phyloP scores from a whole-genome alignment of 768 basidiomycete species.

The Mrakia frigida region DNA sequence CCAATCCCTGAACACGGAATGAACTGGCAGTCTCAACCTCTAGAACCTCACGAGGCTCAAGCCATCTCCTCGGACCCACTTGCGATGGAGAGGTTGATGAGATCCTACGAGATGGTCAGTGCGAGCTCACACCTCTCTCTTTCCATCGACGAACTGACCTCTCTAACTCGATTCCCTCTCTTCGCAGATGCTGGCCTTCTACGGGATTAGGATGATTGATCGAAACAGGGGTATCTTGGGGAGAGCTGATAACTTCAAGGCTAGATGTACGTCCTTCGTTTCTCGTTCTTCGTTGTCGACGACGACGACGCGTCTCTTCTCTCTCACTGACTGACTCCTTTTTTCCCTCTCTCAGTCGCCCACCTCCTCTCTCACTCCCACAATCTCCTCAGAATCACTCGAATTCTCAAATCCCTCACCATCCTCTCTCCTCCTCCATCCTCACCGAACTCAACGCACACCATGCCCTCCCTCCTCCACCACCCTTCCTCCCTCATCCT shows the following conservation, averaged over 20 bases:
- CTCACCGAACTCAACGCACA: not conserved
- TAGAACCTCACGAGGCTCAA: slow-evolving; percentile 1
- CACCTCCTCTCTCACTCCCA: not conserved
- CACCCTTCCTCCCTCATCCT: slow-evolving; percentile 18
- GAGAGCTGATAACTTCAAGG: not conserved
- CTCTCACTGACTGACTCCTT: not conserved
- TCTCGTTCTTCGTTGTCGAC: too few species aligned
- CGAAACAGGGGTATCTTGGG: not conserved
- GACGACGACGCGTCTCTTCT: slow-evolving; percentile 3
- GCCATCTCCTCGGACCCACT: slow-evolving; percentile 6
- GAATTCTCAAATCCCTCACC: slow-evolving; percentile 16
- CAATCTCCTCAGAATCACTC: slow-evolving; percentile 13
- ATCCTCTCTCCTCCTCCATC: slow-evolving; percentile 1
- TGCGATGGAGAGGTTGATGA: not conserved
- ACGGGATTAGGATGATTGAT: not conserved
- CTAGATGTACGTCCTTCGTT: not conserved
- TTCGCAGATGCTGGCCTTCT: slow-evolving; percentile 1
- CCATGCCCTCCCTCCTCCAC: not conserved
- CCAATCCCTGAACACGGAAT: slow-evolving; percentile 11
- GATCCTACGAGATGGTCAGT: slow-evolving; percentile 20
- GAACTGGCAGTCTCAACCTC: not conserved
- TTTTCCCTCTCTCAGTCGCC: not conserved
- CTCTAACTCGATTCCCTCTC: not conserved
- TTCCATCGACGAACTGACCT: not conserved
- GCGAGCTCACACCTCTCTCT: not conserved